phyloP scores from a whole-genome alignment of 1,284 basidiomycete genomes.

The Quambalaria eucalypti region DNA sequence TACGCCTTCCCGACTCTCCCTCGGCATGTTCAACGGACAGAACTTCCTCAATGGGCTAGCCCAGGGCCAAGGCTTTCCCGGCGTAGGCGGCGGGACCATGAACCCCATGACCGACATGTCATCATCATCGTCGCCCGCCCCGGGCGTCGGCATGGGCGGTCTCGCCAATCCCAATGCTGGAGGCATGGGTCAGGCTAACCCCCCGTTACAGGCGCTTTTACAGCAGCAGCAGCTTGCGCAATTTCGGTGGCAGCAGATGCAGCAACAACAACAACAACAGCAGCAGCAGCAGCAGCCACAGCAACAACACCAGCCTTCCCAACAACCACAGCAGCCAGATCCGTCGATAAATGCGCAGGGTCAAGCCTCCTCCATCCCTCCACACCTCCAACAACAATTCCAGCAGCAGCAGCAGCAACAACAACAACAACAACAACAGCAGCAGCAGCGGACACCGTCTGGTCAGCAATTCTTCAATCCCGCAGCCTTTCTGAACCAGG shows the following conservation, averaged over 20 bases:
- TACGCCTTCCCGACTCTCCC: no score
- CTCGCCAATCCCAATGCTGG: background rate
- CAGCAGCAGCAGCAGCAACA: no score
- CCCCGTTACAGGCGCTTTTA: background rate
- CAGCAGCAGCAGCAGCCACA: background rate
- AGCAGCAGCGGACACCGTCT: no score
- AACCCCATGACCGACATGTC: no score
- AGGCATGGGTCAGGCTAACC: background rate
- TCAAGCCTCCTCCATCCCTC: no score
- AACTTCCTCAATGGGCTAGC: background rate
- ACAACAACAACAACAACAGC: no score
- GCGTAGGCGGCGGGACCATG: no score
- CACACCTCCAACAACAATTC: no score
- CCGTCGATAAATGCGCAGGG: no score
- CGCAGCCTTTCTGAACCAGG: background rate
- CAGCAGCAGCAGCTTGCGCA: background rate
- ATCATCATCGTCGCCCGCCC: background rate
- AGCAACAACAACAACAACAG: background rate
- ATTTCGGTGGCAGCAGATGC: background rate
- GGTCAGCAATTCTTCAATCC: slow-evolving; percentile 1
- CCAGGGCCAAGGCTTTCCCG: no score
- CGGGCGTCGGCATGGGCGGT: background rate
- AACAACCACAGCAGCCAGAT: no score
- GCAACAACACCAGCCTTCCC: no score
- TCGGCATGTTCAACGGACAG: slow-evolving; percentile 1